Conservation (phyloP, 495 filamentous ascomycete species). For the Penicillium coprophilum region DNA sequence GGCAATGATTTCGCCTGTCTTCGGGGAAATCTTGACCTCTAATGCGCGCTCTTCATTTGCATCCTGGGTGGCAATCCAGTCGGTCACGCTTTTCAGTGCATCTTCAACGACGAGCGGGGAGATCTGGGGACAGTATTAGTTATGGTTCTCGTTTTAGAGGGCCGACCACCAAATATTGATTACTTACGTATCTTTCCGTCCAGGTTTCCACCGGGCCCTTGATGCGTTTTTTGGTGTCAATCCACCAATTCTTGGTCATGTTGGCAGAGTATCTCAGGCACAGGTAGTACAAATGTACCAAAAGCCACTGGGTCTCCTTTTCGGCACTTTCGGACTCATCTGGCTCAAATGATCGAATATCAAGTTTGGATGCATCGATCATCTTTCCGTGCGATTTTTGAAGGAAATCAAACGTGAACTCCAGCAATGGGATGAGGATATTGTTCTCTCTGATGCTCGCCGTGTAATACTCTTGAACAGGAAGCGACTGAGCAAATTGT, state of each 20-base stretch:
- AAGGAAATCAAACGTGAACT: conserved; percentile 80
- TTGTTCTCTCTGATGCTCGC: conserved; percentile 71
- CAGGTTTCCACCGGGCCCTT: conserved; percentile 72
- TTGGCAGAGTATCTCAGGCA: conserved; percentile 70
- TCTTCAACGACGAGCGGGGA: conserved; percentile 77
- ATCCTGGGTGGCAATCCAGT: conserved; percentile 64
- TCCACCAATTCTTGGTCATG: conserved; percentile 85
- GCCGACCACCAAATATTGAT: not conserved
- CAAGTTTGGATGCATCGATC: conserved; percentile 63
- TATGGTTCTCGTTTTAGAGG: not conserved
- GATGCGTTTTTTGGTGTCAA: conserved; percentile 71
- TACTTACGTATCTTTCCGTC: conserved; percentile 69
- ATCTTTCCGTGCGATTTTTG: conserved; percentile 67
- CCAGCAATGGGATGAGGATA: conserved; percentile 65
- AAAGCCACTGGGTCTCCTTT: conserved; percentile 73
- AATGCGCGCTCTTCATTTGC: conserved; percentile 66
- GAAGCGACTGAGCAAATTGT: conserved; percentile 56
- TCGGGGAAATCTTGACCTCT: conserved; percentile 65
- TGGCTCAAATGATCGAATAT: conserved; percentile 67
- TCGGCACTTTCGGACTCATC: conserved; percentile 59
- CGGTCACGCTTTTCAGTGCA: conserved; percentile 64
- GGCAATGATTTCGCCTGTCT: conserved; percentile 72
- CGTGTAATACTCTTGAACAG: conserved; percentile 76
- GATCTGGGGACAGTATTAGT: conserved; percentile 46
- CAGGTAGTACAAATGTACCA: conserved; percentile 84